Conservation (phyloP, 768 basidiomycete species). For the Filobasidium floriforme region DNA sequence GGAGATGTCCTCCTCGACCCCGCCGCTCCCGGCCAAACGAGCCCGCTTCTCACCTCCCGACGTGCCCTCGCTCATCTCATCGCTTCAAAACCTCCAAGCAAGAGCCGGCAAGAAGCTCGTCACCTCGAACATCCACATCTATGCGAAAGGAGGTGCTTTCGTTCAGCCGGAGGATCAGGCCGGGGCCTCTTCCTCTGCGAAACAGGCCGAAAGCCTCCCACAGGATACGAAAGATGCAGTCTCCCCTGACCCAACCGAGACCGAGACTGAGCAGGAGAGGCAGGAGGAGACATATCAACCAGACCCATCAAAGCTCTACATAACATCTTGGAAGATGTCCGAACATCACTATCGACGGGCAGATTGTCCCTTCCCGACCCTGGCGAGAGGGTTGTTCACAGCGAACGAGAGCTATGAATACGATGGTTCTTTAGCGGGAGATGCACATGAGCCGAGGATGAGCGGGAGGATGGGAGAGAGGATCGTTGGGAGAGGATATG, state of each 20-base stretch:
- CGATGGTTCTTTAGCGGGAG: constrained; percentile 26
- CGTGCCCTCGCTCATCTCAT: constrained; percentile 18
- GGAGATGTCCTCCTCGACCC: no score
- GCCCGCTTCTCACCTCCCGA: constrained; percentile 20
- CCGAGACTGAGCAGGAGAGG: neutral
- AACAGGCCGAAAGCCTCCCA: constrained; percentile 4
- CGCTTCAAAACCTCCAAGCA: constrained; percentile 13
- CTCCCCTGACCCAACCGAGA: neutral
- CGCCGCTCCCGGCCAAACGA: constrained; percentile 9
- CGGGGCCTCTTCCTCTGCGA: constrained; percentile 23
- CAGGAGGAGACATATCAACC: neutral
- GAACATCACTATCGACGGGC: constrained; percentile 88
- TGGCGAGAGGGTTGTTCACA: constrained; percentile 88
- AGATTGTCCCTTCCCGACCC: constrained; percentile 84
- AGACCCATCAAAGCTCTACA: constrained; percentile 25
- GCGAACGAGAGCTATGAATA: no score
- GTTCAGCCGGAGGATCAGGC: neutral
- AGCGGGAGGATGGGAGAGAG: constrained; percentile 15
- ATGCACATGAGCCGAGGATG: constrained; percentile 12
- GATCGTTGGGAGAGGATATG: constrained; percentile 85
- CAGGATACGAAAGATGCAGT: no score
- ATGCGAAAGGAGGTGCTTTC: constrained; percentile 23
- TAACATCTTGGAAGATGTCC: constrained; percentile 95
- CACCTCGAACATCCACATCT: constrained; percentile 32
- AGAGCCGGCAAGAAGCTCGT: constrained; percentile 34